Conservation (phyloP, 306 rosid species). For the Begonia peltatifolia region DNA sequence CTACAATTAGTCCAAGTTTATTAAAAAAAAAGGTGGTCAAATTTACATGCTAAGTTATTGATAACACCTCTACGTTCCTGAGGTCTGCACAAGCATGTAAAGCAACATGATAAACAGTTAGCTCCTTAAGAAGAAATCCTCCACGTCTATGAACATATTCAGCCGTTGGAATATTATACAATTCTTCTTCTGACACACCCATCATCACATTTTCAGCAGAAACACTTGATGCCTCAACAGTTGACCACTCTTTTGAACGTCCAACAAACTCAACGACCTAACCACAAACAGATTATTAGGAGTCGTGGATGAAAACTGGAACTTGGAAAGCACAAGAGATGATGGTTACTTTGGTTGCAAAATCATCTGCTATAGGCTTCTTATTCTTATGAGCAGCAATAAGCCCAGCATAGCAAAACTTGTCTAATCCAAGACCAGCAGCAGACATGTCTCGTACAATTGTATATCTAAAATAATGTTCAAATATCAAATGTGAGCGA, state of each 20-base stretch:
- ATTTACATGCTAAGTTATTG: background rate
- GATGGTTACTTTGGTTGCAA: slow-evolving; percentile 55
- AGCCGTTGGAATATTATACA: slow-evolving; percentile 82
- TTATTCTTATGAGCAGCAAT: slow-evolving; percentile 67
- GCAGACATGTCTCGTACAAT: slow-evolving; percentile 95
- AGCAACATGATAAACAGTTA: slow-evolving; percentile 68
- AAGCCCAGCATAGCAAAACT: slow-evolving; percentile 84
- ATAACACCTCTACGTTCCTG: slow-evolving; percentile 54
- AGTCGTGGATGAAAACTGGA: slow-evolving; percentile 10
- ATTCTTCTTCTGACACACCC: slow-evolving; percentile 75
- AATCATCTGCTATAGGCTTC: slow-evolving; percentile 61
- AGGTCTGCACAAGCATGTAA: slow-evolving; percentile 75
- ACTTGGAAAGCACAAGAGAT: slow-evolving; percentile 6
- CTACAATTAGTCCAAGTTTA: too few species aligned
- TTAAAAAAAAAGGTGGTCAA: too few species aligned
- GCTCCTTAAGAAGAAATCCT: slow-evolving; percentile 30
- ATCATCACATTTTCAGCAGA: slow-evolving; percentile 82
- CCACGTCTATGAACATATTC: slow-evolving; percentile 55
- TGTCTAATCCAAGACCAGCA: slow-evolving; percentile 91
- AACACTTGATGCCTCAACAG: slow-evolving; percentile 46
- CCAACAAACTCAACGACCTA: slow-evolving; percentile 89
- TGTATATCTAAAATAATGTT: slow-evolving; percentile 49
- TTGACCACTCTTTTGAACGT: slow-evolving; percentile 64
- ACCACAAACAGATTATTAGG: slow-evolving; percentile 15
- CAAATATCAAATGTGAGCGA: background rate